Base-by-base conservation (phyloP, 2,329 filamentous ascomycete species). In the Sporothrix mexicana region DNA sequence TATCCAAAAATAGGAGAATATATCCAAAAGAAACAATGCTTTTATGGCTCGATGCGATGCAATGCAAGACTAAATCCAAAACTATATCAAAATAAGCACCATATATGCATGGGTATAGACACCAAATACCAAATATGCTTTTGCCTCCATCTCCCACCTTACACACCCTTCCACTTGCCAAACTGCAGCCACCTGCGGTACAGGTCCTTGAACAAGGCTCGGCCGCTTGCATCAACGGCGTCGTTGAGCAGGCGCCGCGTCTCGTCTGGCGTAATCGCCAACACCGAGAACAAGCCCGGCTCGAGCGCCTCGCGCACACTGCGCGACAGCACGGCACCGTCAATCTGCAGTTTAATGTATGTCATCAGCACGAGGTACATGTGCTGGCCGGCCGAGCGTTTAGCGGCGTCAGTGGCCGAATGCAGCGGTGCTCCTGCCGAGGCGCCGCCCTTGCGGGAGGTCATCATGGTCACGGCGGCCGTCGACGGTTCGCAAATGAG, bases 141-240 rank as follows among this genome's bases (percentile, higher is more conserved):
- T 10, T 6, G 6, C n/a, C 51, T 25, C 25, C 20, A 9, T 25
- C 51, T 36, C 30, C n/a, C 53, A 17, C 53, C 53, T 80, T 83
- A 89, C 30, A 89, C 84, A 47, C 88, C 88, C 69, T 81, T 88
- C 88, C 89, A 91, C 82, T 89, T 90, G 57, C 88, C 88, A 82
- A 90, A 90, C 80, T 85, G 88, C 78, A 84, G 83, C 78, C 89
- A 91, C 79, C 86, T 83, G 77, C 85, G 87, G 75, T 86, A 90
- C 83, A 91, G 82, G 73, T 87, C 85, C 75, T 83, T 83, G 79
- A 90, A 84, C 41, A 91, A 85, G 0, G 86, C 88, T 74, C 89
- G 82, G 7, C 88, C 89, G 75, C 85, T 87, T 3, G 81, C 83
- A 77, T 91, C 89, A 80, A 91, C 84, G 41, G 83, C 84, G 75